A percentile compares a stretch with the other conserved stretches of the same genome.
phyloP scores from a whole-genome alignment of 257 asterid species.

The Plantago major region DNA sequence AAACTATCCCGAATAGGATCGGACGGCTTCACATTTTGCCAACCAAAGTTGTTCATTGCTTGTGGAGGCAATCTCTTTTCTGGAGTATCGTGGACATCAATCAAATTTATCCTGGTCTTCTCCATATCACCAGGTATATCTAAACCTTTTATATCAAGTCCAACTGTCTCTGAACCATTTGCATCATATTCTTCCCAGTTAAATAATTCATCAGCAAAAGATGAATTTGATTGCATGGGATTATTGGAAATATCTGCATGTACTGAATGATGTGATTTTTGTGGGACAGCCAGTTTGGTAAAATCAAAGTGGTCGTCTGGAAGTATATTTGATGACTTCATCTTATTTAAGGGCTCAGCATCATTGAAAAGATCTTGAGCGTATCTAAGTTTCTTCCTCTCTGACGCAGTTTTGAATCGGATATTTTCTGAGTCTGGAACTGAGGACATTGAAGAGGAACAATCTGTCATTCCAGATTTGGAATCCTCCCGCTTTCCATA shows the following conservation, averaged over 20 bases:
- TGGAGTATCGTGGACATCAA: slow-evolving; percentile 35
- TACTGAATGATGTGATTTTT: slow-evolving; percentile 47
- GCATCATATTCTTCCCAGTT: slow-evolving; percentile 29
- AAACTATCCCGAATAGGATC: slow-evolving; percentile 38
- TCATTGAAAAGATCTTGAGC: slow-evolving; percentile 28
- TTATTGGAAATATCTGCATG: slow-evolving; percentile 32
- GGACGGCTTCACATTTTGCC: slow-evolving; percentile 31
- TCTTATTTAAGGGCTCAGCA: slow-evolving; percentile 30
- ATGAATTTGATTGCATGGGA: slow-evolving; percentile 36
- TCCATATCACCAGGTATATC: slow-evolving; percentile 33
- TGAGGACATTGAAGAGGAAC: slow-evolving; percentile 80
- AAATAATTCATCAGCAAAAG: slow-evolving; percentile 35
- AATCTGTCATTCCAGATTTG: slow-evolving; percentile 84
- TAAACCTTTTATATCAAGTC: slow-evolving; percentile 34
- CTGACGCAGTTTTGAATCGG: slow-evolving; percentile 36
- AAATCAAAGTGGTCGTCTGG: slow-evolving; percentile 34
- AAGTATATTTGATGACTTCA: slow-evolving; percentile 38
- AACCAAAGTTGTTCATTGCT: slow-evolving; percentile 23
- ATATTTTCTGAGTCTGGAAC: slow-evolving; percentile 53
- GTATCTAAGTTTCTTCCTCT: slow-evolving; percentile 52
- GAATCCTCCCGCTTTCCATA: slow-evolving; percentile 87
- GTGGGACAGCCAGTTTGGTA: slow-evolving; percentile 34
- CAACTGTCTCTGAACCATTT: slow-evolving; percentile 8
- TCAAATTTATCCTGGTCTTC: slow-evolving; percentile 28
- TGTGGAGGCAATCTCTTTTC: slow-evolving; percentile 33